These are phyloP conservation scores for Gossypium turneri DNA, from an alignment of 345 rosid species.

Conservation along the genomic window DNA sequence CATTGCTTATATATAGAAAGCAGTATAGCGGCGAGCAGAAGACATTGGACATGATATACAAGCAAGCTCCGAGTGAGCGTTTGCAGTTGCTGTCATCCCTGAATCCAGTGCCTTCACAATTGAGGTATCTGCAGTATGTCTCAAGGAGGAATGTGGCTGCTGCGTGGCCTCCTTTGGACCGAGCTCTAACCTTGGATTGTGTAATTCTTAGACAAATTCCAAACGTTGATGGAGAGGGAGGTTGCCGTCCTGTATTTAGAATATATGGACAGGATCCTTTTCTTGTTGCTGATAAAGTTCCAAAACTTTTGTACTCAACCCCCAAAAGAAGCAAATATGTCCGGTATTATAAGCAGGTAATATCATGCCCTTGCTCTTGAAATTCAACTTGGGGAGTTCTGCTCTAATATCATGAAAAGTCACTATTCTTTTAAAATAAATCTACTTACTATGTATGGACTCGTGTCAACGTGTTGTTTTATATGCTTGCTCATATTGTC, in stretches of 20 bases:
- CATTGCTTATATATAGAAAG: constrained; percentile 76
- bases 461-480: neutral
- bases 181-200: constrained; percentile 87
- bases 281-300: constrained; percentile 48
- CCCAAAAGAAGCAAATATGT: constrained; percentile 57
- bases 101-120: constrained; percentile 86
- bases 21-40: constrained; percentile 79
- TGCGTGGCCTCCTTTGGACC: constrained; percentile 88
- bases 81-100: constrained; percentile 66
- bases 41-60: constrained; percentile 90
- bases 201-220: constrained; percentile 77
- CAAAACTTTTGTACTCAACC: constrained; percentile 58
- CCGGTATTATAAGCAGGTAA: constrained; percentile 82
- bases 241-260: constrained; percentile 82
- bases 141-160: constrained; percentile 82
- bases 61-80: constrained; percentile 91
- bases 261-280: constrained; percentile 85
- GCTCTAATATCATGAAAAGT: neutral
- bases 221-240: constrained; percentile 64
- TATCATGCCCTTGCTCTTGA: neutral
- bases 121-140: constrained; percentile 83
- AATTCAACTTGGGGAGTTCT: neutral
- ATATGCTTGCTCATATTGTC: neutral
- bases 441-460: neutral
- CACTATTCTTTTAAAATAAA: neutral